Conservation (phyloP, 2,329 filamentous ascomycete genomes). For the Epichloe scottii region DNA sequence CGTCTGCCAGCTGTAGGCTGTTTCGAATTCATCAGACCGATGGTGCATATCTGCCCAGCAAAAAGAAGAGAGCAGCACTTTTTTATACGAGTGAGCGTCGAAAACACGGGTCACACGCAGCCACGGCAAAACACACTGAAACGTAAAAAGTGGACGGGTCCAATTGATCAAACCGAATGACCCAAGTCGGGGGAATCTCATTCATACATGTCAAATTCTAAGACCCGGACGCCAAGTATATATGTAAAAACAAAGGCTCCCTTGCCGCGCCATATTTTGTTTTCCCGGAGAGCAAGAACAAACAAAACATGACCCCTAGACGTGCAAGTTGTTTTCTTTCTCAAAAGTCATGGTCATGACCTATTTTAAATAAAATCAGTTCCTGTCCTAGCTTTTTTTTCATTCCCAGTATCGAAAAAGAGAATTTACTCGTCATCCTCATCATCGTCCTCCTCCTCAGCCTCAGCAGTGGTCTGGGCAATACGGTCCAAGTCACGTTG, state of each 20-base stretch:
- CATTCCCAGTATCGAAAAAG: not conserved
- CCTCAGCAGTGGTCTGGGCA: slow-evolving; percentile 67
- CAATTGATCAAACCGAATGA: slow-evolving; percentile 24
- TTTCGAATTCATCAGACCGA: too few relatives aligned
- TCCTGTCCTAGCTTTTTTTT: not conserved
- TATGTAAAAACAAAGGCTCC: slow-evolving; percentile 4
- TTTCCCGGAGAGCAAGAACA: not conserved
- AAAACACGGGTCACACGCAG: not conserved
- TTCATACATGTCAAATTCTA: slow-evolving; percentile 28
- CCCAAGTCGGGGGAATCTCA: slow-evolving; percentile 25
- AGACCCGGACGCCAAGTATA: slow-evolving; percentile 25
- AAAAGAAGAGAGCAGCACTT: too few relatives aligned
- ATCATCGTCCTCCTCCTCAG: slow-evolving; percentile 50
- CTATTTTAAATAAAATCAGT: not conserved
- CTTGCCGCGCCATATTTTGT: slow-evolving; percentile 4
- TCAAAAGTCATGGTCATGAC: not conserved
- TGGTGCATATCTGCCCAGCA: too few relatives aligned
- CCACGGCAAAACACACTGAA: not conserved
- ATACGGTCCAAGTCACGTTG: slow-evolving; percentile 99
- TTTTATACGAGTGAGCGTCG: too few relatives aligned
- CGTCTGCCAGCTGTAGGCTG: too few relatives aligned
- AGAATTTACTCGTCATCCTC: slow-evolving; percentile 51
- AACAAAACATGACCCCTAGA: not conserved
- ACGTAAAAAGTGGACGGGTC: slow-evolving; percentile 14
- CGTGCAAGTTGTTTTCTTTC: not conserved